Percentiles rank a stretch among this genome's conserved stretches.
Evolutionary conservation across 176 grass and related monocot species (phyloP).

Genomic region (Sorghum bicolor): DNA sequence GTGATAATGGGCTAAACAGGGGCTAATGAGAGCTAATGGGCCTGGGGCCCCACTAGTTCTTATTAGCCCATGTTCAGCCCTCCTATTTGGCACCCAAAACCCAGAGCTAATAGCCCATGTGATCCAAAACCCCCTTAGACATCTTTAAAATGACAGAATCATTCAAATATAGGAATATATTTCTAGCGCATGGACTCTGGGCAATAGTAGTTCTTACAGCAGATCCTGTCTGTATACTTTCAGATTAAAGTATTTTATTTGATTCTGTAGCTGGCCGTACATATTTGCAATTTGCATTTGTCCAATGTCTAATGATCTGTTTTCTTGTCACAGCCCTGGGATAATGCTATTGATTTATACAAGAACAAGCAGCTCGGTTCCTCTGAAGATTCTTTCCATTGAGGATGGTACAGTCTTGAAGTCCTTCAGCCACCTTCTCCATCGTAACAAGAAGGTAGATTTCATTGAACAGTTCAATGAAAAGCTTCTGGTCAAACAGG

Average conservation of each 20-base stretch:
- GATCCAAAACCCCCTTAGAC: neutral
- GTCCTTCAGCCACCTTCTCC: slow-evolving; percentile 87
- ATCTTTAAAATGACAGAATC: neutral
- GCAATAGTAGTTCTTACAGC: neutral
- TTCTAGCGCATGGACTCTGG: neutral
- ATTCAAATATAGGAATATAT: neutral
- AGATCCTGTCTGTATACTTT: neutral
- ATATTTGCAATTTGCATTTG: neutral
- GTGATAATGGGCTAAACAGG: neutral
- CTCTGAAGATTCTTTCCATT: slow-evolving; percentile 86
- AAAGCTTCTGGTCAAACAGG: slow-evolving; percentile 92
- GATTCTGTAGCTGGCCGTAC: neutral
- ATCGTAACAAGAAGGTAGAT: slow-evolving; percentile 89
- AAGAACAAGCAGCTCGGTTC: slow-evolving; percentile 70
- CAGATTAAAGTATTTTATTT: neutral
- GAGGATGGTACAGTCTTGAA: slow-evolving; percentile 88
- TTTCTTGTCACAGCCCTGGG: slow-evolving; percentile 57
- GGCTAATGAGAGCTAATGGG: neutral
- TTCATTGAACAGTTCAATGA: slow-evolving; percentile 96
- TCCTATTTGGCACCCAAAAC: neutral
- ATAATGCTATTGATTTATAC: slow-evolving; percentile 92
- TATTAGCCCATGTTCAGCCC: neutral
- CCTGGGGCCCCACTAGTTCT: neutral
- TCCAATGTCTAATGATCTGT: slow-evolving; percentile 17
- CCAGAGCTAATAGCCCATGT: neutral